A percentile compares a stretch with the other conserved stretches of the same genome.
These are phyloP conservation scores for Peronospora destructor DNA, from an alignment of 352 stramenopile species.

Conservation along the genomic window DNA sequence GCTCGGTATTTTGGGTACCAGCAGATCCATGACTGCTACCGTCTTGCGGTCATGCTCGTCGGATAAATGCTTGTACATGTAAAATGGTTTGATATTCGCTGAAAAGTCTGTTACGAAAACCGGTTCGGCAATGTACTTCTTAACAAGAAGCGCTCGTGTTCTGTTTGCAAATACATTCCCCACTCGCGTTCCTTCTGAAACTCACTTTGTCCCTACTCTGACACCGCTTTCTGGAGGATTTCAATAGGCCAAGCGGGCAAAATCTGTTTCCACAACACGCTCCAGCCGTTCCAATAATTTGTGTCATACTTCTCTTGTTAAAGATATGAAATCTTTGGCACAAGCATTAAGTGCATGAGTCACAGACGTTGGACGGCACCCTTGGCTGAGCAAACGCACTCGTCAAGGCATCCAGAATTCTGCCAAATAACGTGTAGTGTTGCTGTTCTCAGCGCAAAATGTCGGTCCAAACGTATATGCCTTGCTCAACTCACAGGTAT, in stretches of 20 bases:
- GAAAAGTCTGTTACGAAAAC: conserved; percentile 99
- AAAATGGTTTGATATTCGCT: conserved; percentile 97
- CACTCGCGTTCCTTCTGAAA: conserved; percentile 86
- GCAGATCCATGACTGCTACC: too few species aligned
- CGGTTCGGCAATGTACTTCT: conserved; percentile 63
- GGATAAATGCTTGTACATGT: conserved; percentile 95
- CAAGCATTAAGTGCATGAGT: too few species aligned
- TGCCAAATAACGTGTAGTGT: conserved; percentile 93
- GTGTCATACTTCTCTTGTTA: too few species aligned
- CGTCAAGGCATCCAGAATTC: conserved; percentile 99
- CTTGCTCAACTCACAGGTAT: conserved; percentile 94
- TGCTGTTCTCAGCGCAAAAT: conserved; percentile 98
- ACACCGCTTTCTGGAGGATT: conserved; percentile 82
- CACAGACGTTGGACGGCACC: too few species aligned
- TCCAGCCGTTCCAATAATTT: too few species aligned
- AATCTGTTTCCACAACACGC: too few species aligned
- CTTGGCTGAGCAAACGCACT: too few species aligned
- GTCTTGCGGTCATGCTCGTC: too few species aligned
- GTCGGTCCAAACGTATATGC: conserved; percentile 99
- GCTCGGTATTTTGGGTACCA: too few species aligned
- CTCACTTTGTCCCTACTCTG: conserved; percentile 31
- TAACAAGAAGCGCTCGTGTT: conserved; percentile 94
- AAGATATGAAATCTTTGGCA: too few species aligned
- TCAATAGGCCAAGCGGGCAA: too few species aligned
- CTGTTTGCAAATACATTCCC: conserved; percentile 95